Conservation (phyloP, 805 yeast species). For the Suhomyces canberraensis region DNA sequence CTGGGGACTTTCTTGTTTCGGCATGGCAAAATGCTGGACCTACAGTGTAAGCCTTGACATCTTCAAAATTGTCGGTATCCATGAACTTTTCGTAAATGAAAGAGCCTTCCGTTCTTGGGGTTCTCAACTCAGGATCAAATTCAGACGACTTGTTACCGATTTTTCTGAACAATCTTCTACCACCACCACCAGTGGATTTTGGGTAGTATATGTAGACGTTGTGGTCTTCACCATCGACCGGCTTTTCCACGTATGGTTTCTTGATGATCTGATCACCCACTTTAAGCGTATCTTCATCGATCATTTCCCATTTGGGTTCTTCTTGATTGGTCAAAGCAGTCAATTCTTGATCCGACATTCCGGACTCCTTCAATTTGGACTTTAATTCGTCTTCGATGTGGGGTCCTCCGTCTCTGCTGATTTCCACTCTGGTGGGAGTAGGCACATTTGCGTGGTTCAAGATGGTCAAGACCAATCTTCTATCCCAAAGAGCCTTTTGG, state of each 20-base stretch:
- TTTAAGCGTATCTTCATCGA: slow-evolving; percentile 70
- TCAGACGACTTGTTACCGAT: slow-evolving; percentile 97
- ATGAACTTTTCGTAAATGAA: slow-evolving; percentile 90
- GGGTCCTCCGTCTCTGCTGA: slow-evolving; percentile 97
- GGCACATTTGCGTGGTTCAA: slow-evolving; percentile 82
- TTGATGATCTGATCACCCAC: slow-evolving; percentile 69
- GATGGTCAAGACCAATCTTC: slow-evolving; percentile 79
- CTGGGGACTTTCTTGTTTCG: slow-evolving; percentile 97
- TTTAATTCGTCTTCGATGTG: slow-evolving; percentile 57
- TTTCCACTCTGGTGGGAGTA: slow-evolving; percentile 84
- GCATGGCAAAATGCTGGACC: slow-evolving; percentile 93
- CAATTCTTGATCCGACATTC: slow-evolving; percentile 44
- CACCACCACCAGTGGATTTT: slow-evolving; percentile 92
- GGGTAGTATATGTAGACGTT: slow-evolving; percentile 92
- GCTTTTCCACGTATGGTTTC: slow-evolving; percentile 97
- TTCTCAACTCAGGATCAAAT: slow-evolving; percentile 73
- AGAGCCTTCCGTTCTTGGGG: slow-evolving; percentile 86
- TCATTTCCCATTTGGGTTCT: slow-evolving; percentile 85
- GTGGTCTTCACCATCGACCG: slow-evolving; percentile 98
- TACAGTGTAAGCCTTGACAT: slow-evolving; percentile 97
- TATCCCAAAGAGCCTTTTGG: slow-evolving; percentile 97
- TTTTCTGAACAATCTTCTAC: slow-evolving; percentile 87
- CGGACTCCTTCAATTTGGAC: slow-evolving; percentile 43
- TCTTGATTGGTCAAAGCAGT: slow-evolving; percentile 58
- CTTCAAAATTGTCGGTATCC: slow-evolving; percentile 98